Conservation (phyloP, 78 protist species). For the Chrysochromulina parva region DNA sequence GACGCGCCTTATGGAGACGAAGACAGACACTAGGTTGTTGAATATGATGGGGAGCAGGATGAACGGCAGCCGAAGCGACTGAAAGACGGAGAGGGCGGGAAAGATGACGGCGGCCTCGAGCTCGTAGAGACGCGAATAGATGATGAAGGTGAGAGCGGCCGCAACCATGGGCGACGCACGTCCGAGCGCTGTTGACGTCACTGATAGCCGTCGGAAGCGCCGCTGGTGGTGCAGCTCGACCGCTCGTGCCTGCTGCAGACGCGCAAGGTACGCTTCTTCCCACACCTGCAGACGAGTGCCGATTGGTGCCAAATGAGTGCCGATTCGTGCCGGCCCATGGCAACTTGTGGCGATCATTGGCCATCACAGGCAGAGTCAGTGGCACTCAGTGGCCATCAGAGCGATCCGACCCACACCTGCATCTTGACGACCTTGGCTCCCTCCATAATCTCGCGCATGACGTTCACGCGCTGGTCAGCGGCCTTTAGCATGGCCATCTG, state of each 20-base stretch:
- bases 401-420: not conserved
- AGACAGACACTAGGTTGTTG: no score
- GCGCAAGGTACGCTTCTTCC: not conserved
- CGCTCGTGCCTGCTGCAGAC: not conserved
- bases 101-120: not conserved
- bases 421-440: not conserved
- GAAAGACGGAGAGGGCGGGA: not conserved
- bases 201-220: not conserved
- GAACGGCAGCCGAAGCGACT: slow-evolving; percentile 16
- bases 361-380: no score
- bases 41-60: slow-evolving; percentile 1
- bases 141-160: not conserved
- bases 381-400: no score
- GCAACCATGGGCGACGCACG: slow-evolving; percentile 17
- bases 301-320: no score
- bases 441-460: not conserved
- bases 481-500: not conserved
- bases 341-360: no score
- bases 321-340: no score
- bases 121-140: not conserved
- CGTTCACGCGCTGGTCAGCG: not conserved
- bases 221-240: not conserved
- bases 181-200: not conserved
- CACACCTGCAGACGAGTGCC: no score
- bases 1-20: no score